phyloP scores from a whole-genome alignment of 495 filamentous ascomycete species.

The Lophiotrema nucula region DNA sequence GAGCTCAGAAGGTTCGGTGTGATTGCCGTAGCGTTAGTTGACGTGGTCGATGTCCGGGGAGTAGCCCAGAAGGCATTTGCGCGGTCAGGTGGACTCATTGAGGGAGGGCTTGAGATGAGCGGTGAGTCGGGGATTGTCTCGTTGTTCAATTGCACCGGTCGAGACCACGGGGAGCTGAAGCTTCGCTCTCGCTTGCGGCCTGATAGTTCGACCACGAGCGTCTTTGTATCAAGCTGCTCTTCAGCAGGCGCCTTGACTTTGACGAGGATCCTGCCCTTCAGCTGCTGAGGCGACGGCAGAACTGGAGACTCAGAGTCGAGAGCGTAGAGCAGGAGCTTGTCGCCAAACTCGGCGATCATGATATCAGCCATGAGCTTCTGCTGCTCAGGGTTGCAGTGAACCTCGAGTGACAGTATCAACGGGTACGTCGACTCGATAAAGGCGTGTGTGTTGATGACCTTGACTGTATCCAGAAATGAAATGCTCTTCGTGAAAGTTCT shows the following conservation, averaged over 20 bases:
- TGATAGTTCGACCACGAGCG: constrained; percentile 22
- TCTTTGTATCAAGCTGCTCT: constrained; percentile 29
- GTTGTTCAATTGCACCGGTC: constrained; percentile 50
- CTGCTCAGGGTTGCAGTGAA: constrained; percentile 82
- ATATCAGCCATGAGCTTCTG: constrained; percentile 87
- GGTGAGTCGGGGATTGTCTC: constrained; percentile 52
- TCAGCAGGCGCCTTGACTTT: constrained; percentile 78
- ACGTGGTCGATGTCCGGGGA: constrained; percentile 53
- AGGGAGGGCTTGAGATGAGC: constrained; percentile 50
- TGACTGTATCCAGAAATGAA: constrained; percentile 83
- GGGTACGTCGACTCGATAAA: constrained; percentile 80
- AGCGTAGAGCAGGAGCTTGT: constrained; percentile 73
- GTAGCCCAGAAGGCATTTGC: constrained; percentile 43
- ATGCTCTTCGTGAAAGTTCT: constrained; percentile 84
- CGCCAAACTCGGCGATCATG: constrained; percentile 78
- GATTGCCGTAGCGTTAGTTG: constrained; percentile 42
- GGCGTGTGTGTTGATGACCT: constrained; percentile 88
- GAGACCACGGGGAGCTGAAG: constrained; percentile 62
- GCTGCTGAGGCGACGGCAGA: constrained; percentile 81
- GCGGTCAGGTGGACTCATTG: constrained; percentile 51
- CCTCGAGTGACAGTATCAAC: constrained; percentile 90
- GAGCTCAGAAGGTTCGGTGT: constrained; percentile 60
- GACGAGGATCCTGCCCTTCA: constrained; percentile 79
- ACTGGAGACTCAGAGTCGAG: constrained; percentile 54
- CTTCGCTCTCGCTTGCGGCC: constrained; percentile 71